Conservation (phyloP, 2,329 filamentous ascomycete species). For the Aspergillus novofumigatus region DNA sequence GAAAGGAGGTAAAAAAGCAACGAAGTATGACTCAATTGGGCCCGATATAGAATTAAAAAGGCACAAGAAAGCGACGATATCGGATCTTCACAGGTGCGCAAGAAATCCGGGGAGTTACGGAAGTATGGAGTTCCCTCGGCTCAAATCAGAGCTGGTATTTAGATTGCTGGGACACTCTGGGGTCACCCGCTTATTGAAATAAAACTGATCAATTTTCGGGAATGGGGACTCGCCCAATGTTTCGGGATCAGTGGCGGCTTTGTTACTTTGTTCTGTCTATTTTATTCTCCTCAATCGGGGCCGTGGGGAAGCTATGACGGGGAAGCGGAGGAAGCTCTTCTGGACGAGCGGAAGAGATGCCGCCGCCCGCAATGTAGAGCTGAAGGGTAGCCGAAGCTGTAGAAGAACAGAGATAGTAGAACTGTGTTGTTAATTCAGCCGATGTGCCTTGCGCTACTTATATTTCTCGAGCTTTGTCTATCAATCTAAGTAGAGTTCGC, state of each 20-base stretch:
- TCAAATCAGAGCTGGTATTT: slow-evolving; percentile 12
- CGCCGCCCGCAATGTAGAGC: not conserved
- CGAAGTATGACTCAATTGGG: slow-evolving; percentile 4
- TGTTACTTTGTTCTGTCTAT: not conserved
- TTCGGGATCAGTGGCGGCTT: slow-evolving; percentile 23
- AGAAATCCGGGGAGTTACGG: slow-evolving; percentile 30
- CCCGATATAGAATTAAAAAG: slow-evolving; percentile 1
- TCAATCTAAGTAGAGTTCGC: not conserved
- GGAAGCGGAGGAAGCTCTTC: slow-evolving; percentile 30
- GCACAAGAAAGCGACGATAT: slow-evolving; percentile 16
- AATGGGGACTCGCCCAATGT: slow-evolving; percentile 16
- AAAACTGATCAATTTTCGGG: slow-evolving; percentile 13
- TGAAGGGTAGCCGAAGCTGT: slow-evolving; percentile 1
- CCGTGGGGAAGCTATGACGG: slow-evolving; percentile 30
- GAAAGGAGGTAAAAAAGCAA: not conserved
- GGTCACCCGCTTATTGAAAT: slow-evolving; percentile 6
- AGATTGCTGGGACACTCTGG: slow-evolving; percentile 4
- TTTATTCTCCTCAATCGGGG: not conserved
- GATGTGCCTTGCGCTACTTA: not conserved
- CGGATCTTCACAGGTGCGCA: slow-evolving; percentile 18
- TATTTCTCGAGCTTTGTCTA: not conserved
- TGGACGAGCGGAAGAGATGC: slow-evolving; percentile 35
- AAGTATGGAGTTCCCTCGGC: slow-evolving; percentile 28
- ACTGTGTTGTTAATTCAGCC: not conserved
- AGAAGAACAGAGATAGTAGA: not conserved